Evolutionary conservation across 495 filamentous ascomycete genomes (phyloP).

Genomic region (Neurospora sp.): DNA sequence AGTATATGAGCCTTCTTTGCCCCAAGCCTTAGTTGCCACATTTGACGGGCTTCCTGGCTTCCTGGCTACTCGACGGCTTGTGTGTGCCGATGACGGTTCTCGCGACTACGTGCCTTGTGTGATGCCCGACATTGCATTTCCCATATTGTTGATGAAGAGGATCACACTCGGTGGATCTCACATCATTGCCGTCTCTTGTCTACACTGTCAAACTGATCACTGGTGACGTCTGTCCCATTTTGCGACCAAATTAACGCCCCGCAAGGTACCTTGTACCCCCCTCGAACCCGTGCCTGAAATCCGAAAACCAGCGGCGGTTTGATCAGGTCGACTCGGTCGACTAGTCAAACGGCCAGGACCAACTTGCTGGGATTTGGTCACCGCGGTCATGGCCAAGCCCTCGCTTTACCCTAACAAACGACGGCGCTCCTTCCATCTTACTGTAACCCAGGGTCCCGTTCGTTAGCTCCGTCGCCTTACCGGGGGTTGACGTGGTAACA

Average conservation of each 20-base stretch:
- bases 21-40: background rate
- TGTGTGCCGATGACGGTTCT: background rate
- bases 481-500: background rate
- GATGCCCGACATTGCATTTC: background rate
- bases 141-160: background rate
- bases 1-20: background rate
- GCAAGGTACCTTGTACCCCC: background rate
- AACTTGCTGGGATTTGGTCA: constrained; percentile 11
- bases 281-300: background rate
- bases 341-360: constrained; percentile 13
- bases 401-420: background rate
- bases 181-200: background rate
- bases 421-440: background rate
- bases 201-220: background rate
- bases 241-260: background rate
- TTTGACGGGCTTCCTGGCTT: background rate
- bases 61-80: background rate
- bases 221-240: background rate
- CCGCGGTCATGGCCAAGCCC: background rate
- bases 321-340: background rate
- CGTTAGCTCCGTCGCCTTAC: background rate
- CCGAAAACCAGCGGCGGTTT: background rate
- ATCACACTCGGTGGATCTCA: background rate
- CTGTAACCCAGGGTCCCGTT: background rate
- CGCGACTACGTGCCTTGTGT: background rate